Evolutionary conservation across 176 grass and related monocot genomes (phyloP).

Genomic region (Phyllostachys edulis): DNA sequence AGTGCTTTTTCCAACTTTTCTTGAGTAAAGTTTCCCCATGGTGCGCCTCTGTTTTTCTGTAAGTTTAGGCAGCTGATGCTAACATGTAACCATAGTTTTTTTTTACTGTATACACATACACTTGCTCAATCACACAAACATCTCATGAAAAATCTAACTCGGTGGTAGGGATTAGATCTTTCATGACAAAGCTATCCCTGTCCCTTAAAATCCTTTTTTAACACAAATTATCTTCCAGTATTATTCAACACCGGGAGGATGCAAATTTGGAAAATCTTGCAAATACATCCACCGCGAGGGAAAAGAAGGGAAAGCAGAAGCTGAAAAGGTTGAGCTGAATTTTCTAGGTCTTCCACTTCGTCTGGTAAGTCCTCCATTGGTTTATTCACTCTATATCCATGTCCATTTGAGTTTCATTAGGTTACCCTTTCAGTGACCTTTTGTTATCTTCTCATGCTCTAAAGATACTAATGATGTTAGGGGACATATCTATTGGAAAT

Average conservation of each 20-base stretch:
- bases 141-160: not conserved
- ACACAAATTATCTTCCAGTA: slow-evolving; percentile 51
- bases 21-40: not conserved
- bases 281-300: slow-evolving; percentile 64
- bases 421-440: not conserved
- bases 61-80: not conserved
- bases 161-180: not conserved
- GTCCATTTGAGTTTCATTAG: not conserved
- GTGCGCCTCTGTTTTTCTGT: not conserved
- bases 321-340: slow-evolving; percentile 64
- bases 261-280: slow-evolving; percentile 86
- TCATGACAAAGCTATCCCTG: not conserved
- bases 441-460: not conserved
- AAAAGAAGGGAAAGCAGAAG: slow-evolving; percentile 60
- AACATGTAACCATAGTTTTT: not conserved
- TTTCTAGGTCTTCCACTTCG: slow-evolving; percentile 96
- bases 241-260: slow-evolving; percentile 71
- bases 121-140: not conserved
- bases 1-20: not conserved
- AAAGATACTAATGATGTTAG: not conserved
- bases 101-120: not conserved
- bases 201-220: slow-evolving; percentile 23
- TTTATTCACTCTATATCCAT: slow-evolving; percentile 13
- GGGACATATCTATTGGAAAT: not conserved
- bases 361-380: slow-evolving; percentile 56